These are phyloP conservation scores for Artomyces pyxidatus DNA, from an alignment of 768 basidiomycete genomes.

Conservation along the genomic window DNA sequence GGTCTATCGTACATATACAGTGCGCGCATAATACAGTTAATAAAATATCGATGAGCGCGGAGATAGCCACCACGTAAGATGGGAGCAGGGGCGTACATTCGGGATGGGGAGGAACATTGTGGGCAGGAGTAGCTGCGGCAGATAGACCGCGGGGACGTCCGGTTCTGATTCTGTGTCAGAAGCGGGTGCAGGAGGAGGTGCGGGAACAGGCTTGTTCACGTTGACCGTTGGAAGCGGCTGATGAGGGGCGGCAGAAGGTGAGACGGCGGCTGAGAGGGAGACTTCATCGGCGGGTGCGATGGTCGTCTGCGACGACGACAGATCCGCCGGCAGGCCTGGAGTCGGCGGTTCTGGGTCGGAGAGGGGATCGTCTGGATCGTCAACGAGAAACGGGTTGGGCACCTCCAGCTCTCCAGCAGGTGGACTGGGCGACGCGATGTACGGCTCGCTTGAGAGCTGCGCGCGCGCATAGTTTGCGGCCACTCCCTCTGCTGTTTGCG, in stretches of 20 bases:
- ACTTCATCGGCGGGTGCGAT: slow-evolving; percentile 36
- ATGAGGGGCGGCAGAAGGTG: slow-evolving; percentile 16
- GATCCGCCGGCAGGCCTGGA: slow-evolving; percentile 15
- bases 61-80: slow-evolving; percentile 57
- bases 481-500: no score
- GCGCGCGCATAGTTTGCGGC: no score
- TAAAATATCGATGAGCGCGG: slow-evolving; percentile 27
- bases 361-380: slow-evolving; percentile 40
- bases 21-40: slow-evolving; percentile 6
- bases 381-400: slow-evolving; percentile 49
- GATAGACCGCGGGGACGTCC: slow-evolving; percentile 48
- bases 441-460: background rate
- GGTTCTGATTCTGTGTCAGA: slow-evolving; percentile 37
- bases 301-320: slow-evolving; percentile 25
- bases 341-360: slow-evolving; percentile 11
- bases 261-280: slow-evolving; percentile 19
- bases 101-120: slow-evolving; percentile 87
- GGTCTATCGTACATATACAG: slow-evolving; percentile 40
- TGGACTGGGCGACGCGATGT: background rate
- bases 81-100: slow-evolving; percentile 65
- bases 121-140: slow-evolving; percentile 62
- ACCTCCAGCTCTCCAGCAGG: background rate
- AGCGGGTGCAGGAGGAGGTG: slow-evolving; percentile 30
- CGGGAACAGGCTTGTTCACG: slow-evolving; percentile 47
- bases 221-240: slow-evolving; percentile 27